phyloP scores from a whole-genome alignment of 2,329 filamentous ascomycete species.

The Cytospora piceae region DNA sequence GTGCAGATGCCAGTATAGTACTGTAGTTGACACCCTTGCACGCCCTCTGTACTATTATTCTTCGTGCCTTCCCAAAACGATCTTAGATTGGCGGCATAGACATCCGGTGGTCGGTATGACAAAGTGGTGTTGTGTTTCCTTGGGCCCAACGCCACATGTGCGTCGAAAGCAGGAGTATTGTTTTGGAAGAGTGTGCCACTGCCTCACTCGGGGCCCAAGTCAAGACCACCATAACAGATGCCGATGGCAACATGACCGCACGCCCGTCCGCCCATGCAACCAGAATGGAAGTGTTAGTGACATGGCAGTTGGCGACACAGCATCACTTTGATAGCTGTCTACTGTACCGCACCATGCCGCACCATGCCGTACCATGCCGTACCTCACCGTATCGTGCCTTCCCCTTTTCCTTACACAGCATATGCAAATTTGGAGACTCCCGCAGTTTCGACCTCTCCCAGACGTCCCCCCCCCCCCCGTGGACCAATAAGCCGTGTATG shows the following conservation, averaged over 20 bases:
- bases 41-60: neutral
- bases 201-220: neutral
- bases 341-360: neutral
- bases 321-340: neutral
- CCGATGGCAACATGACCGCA: neutral
- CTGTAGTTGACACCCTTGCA: neutral
- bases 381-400: neutral
- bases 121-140: neutral
- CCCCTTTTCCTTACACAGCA: neutral
- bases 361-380: neutral
- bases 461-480: no score
- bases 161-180: neutral
- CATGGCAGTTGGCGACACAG: neutral
- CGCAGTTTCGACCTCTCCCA: neutral
- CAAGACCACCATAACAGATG: neutral
- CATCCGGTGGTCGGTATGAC: neutral
- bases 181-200: neutral
- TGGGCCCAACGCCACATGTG: constrained; percentile 1
- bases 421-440: neutral
- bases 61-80: neutral
- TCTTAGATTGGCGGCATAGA: neutral
- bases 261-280: neutral
- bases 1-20: neutral
- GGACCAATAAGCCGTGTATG: neutral
- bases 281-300: neutral